phyloP scores from a whole-genome alignment of 768 basidiomycete species.

The Cyathus striatus region DNA sequence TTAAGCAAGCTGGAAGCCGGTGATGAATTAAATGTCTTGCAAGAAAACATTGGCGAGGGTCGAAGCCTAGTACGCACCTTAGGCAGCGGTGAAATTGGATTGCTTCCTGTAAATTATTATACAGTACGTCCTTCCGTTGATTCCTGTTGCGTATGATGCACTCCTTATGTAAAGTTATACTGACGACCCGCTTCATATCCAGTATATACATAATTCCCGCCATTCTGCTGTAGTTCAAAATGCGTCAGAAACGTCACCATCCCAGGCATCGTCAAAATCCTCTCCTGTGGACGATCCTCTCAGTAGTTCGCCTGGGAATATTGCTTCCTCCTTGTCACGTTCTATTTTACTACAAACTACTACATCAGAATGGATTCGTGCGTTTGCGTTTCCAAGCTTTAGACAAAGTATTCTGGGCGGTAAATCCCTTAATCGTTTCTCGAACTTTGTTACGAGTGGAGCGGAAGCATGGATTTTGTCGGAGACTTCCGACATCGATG shows the following conservation, averaged over 20 bases:
- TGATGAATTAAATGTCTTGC: slow-evolving; percentile 65
- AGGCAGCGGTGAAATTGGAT: slow-evolving; percentile 55
- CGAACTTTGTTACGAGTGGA: neutral
- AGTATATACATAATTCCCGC: neutral
- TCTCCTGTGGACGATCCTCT: no score
- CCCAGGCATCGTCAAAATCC: no score
- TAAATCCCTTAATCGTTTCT: neutral
- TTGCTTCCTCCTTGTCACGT: slow-evolving; percentile 22
- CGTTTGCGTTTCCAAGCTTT: slow-evolving; percentile 39
- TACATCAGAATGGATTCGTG: slow-evolving; percentile 69
- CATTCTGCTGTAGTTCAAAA: no score
- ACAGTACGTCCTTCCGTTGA: slow-evolving; percentile 39
- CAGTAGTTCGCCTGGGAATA: slow-evolving; percentile 36
- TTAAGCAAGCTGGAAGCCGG: slow-evolving; percentile 64
- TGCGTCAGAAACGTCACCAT: no score
- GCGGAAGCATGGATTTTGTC: neutral
- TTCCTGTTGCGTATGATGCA: slow-evolving; percentile 29
- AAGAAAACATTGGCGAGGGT: slow-evolving; percentile 68
- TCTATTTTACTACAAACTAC: slow-evolving; percentile 62
- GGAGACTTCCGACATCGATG: neutral
- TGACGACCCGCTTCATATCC: slow-evolving; percentile 16
- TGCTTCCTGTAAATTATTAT: slow-evolving; percentile 69
- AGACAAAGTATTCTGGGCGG: neutral
- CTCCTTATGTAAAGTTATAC: slow-evolving; percentile 63
- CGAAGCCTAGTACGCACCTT: slow-evolving; percentile 74